Evolutionary conservation across 2,329 filamentous ascomycete species (phyloP).

Genomic region (Talaromyces sp.): DNA sequence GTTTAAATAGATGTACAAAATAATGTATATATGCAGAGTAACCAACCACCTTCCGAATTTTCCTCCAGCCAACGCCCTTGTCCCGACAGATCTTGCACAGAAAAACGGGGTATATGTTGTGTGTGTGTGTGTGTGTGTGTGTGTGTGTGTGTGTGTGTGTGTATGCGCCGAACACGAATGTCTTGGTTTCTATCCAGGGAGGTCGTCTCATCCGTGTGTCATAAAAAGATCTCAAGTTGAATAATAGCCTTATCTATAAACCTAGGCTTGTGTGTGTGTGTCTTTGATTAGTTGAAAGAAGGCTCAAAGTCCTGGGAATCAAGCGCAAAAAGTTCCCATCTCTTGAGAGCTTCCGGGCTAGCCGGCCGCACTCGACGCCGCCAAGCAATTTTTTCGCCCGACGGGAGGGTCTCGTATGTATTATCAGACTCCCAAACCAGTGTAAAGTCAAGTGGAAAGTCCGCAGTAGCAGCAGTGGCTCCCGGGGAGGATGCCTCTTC

Average conservation of each 20-base stretch:
- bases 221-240: background rate
- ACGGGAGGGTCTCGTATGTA: conserved; percentile 12
- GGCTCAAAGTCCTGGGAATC: conserved; percentile 34
- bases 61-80: background rate
- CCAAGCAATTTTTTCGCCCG: conserved; percentile 21
- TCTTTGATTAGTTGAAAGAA: background rate
- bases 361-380: conserved; percentile 31
- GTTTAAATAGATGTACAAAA: background rate
- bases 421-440: conserved; percentile 11
- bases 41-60: background rate
- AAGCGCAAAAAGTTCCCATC: conserved; percentile 42
- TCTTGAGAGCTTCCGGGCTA: conserved; percentile 35
- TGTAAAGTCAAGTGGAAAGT: background rate
- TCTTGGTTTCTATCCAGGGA: background rate
- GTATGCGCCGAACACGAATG: background rate
- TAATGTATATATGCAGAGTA: background rate
- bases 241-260: background rate
- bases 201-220: background rate
- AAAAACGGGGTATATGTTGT: background rate
- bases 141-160: background rate
- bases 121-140: background rate
- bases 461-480: background rate
- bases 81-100: background rate
- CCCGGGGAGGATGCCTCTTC: conserved; percentile 14
- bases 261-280: background rate